Conservation (phyloP, 2,329 filamentous ascomycete genomes). For the Monilinia laxa region DNA sequence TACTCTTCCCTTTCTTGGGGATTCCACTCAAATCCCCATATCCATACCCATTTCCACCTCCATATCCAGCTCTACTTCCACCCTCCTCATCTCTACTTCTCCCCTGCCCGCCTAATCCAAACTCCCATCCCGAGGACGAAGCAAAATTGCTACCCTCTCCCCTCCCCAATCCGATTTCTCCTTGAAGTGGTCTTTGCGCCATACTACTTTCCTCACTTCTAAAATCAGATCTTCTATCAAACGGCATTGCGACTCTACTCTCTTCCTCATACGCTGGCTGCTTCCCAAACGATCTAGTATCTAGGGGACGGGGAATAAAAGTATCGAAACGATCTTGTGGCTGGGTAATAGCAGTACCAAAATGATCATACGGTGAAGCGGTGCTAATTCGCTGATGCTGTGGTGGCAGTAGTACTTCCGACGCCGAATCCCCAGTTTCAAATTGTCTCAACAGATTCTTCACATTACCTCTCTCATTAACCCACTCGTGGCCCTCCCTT, state of each 20-base stretch:
- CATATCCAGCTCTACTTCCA: neutral
- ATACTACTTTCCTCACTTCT: neutral
- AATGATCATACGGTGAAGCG: neutral
- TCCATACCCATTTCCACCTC: neutral
- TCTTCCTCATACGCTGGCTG: neutral
- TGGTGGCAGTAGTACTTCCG: neutral
- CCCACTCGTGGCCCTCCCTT: neutral
- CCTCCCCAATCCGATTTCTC: neutral
- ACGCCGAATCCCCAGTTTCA: neutral
- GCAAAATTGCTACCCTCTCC: neutral
- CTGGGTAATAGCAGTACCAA: neutral
- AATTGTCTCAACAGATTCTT: neutral
- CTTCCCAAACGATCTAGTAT: neutral
- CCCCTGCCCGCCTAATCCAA: neutral
- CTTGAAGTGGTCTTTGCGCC: neutral
- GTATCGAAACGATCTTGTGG: neutral
- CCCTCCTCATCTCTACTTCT: too few species aligned
- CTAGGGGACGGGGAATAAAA: neutral
- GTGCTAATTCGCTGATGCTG: neutral
- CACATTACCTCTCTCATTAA: neutral
- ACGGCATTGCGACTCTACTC: neutral
- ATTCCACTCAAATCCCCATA: neutral
- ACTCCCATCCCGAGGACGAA: neutral
- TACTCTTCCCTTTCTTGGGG: neutral
- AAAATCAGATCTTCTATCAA: neutral